Evolutionary conservation across 179 eudicot genomes (phyloP).

Genomic region (Vitellaria paradoxa): DNA sequence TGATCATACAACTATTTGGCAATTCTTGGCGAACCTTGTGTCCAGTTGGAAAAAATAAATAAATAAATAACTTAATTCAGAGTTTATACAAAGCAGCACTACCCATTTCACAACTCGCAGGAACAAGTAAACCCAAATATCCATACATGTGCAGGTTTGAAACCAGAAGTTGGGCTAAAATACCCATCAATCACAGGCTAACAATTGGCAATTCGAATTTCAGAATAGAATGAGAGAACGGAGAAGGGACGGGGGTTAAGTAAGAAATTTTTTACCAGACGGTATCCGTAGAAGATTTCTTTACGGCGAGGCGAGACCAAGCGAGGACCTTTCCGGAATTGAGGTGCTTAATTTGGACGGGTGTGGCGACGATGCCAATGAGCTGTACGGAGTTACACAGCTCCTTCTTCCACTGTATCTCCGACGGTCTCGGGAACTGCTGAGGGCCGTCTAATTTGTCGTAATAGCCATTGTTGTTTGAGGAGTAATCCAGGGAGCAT

Average conservation of each 20-base stretch:
- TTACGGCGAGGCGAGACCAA: conserved; percentile 67
- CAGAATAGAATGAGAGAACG: too few relatives aligned
- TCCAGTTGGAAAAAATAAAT: too few relatives aligned
- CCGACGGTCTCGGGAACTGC: conserved; percentile 52
- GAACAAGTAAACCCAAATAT: too few relatives aligned
- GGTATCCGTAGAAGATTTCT: conserved; percentile 55
- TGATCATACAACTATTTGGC: too few relatives aligned
- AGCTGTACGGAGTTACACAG: conserved; percentile 71
- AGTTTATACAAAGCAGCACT: too few relatives aligned
- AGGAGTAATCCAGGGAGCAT: conserved; percentile 30
- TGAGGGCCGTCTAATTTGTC: conserved; percentile 14
- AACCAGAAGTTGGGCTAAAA: too few relatives aligned
- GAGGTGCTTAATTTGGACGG: conserved; percentile 59
- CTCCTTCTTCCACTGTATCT: conserved; percentile 83
- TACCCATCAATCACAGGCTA: too few relatives aligned
- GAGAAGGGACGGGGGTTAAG: not conserved
- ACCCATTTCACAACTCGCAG: too few relatives aligned
- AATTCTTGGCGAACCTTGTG: too few relatives aligned
- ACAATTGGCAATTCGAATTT: too few relatives aligned
- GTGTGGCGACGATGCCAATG: conserved; percentile 57
- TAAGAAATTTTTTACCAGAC: conserved; percentile 37
- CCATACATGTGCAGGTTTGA: too few relatives aligned
- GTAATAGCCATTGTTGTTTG: conserved; percentile 2
- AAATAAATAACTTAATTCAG: too few relatives aligned
- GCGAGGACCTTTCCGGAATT: conserved; percentile 67